These are phyloP conservation scores for Elsinoe ampelina DNA, from an alignment of 2,329 filamentous ascomycete genomes.

Conservation along the genomic window DNA sequence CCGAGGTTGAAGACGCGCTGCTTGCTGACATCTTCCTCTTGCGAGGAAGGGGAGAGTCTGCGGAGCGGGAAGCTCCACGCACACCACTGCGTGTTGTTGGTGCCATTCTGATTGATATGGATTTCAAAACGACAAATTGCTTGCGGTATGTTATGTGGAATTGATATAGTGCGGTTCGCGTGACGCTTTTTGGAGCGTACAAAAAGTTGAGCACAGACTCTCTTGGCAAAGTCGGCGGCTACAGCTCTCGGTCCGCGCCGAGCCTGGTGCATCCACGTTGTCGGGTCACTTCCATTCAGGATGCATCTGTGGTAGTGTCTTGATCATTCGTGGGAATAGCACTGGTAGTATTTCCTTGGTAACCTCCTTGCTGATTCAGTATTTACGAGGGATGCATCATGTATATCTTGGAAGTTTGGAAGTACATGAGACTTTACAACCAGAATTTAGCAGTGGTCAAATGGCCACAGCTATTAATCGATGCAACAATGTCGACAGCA, in stretches of 20 bases:
- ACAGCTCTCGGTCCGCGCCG: background rate
- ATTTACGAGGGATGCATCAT: no score
- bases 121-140: background rate
- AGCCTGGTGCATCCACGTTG: background rate
- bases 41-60: background rate
- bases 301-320: background rate
- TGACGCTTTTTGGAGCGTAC: background rate
- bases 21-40: conserved; percentile 6
- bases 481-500: no score
- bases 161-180: background rate
- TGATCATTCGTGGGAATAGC: background rate
- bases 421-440: no score
- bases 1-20: conserved; percentile 8
- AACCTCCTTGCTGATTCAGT: no score
- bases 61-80: background rate
- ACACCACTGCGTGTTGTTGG: conserved; percentile 6
- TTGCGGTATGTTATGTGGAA: background rate
- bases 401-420: no score
- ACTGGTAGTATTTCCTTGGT: background rate
- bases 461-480: no score
- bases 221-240: background rate
- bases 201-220: background rate
- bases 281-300: background rate
- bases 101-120: conserved; percentile 1
- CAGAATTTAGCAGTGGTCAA: no score